Evolutionary conservation across 1,284 basidiomycete genomes (phyloP), one percentile per base, ranked within the genome.

Genomic region (Ceratobasidium sp.): DNA sequence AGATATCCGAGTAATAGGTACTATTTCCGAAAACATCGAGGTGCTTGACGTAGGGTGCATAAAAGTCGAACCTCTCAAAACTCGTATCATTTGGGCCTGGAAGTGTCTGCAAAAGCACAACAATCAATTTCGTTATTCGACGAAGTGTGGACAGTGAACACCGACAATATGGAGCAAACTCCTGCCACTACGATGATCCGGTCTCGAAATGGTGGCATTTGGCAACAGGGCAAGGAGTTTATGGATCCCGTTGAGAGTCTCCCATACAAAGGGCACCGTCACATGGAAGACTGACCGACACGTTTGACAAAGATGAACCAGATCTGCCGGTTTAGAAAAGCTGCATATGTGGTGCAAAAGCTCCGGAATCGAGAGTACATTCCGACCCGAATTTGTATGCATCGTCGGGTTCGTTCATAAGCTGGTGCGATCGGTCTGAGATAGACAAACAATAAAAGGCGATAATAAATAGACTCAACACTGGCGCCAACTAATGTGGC

Each of bases 201-300:
- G 27, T 18, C 27, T 41, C 20, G 41, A 46, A 8, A 67, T 35
- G 3, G 27, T 7, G 27, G 35, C 18, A n/a, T 52, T 30, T 48
- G 65, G 65, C 10, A 67, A 30, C 10, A 67, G 48, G 18, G 46
- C n/a, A 16, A 67, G 27, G 65, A 67, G 65, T 10, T 52, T 67
- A 27, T 67, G 41, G 6, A 35, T 2, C 3, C 65, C 46, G 30
- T 52, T 46, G 3, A 67, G 46, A 18, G 48, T 50, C 10, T 30
- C 33, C 65, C 65, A 67, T 48, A 67, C 33, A 18, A 67, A 33
- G 27, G 65, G 65, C 2, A 35, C 20, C 18, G 44, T 46, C 8
- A 52, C 30, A 18, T 35, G 12, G 27, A 67, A 67, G 5, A 52
- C 65, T 2, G 27, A 30, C 23, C 48, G 65, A 20, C 23, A 67